These are phyloP conservation scores for Fagus crenata DNA, from an alignment of 306 rosid species.

Conservation along the genomic window DNA sequence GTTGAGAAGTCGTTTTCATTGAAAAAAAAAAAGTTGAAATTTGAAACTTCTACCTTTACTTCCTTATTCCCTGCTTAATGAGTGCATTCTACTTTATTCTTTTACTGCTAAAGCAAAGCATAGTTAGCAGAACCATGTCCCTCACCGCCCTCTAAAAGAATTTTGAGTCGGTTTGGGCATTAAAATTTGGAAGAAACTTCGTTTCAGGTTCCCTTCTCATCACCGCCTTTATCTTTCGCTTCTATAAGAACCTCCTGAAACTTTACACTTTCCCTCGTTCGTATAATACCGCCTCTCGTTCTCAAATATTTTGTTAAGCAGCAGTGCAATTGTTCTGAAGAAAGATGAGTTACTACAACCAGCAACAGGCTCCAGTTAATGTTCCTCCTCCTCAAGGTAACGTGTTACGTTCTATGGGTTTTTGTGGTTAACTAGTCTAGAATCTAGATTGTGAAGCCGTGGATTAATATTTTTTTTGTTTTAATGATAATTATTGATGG, in stretches of 20 bases:
- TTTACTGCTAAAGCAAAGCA: not conserved
- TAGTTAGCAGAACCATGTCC: not conserved
- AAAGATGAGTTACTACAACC: conserved; percentile 48
- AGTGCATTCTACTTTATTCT: not conserved
- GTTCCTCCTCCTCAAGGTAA: conserved; percentile 69
- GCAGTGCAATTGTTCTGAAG: not conserved
- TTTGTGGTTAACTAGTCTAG: too few species aligned
- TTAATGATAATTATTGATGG: not conserved
- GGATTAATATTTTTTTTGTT: not conserved
- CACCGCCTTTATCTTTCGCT: not conserved
- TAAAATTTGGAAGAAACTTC: not conserved
- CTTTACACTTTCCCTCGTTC: not conserved
- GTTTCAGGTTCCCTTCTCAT: not conserved
- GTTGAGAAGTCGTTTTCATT: too few species aligned
- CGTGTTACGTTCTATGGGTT: not conserved
- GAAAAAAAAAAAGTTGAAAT: too few species aligned
- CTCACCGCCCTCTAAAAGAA: not conserved
- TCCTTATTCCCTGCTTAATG: not conserved
- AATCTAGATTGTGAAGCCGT: too few species aligned
- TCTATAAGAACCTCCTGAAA: not conserved
- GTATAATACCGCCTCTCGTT: not conserved
- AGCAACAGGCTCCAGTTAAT: conserved; percentile 55
- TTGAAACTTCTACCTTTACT: not conserved
- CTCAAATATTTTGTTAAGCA: not conserved
- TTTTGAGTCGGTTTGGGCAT: not conserved